Base-by-base conservation (phyloP, 768 basidiomycete species). In the Coprinopsis strossmayeri region DNA sequence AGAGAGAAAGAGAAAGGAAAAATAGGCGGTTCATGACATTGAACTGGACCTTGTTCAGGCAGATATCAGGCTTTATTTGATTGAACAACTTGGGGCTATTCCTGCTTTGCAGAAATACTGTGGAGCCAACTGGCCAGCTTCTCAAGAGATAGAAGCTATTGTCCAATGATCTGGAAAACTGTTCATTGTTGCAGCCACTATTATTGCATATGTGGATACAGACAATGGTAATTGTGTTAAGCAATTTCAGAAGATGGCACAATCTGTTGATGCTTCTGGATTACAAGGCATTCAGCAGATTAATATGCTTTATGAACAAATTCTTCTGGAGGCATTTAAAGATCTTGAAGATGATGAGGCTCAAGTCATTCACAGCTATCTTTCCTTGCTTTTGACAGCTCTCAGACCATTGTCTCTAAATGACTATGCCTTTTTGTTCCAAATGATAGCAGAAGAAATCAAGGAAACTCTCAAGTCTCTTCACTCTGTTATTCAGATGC, bases 111-210 rank as follows among this genome's bases (percentile, higher is more conserved):
- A n/a, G n/a, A n/a, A n/a, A n/a, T n/a, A n/a, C n/a, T n/a, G n/a
- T n/a, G n/a, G n/a, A n/a, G n/a, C n/a, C n/a, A n/a, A n/a, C n/a
- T n/a, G n/a, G n/a, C n/a, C n/a, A n/a, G n/a, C n/a, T n/a, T n/a
- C n/a, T n/a, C n/a, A n/a, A n/a, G n/a, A n/a, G n/a, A n/a, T n/a
- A n/a, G n/a, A n/a, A n/a, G n/a, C n/a, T n/a, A n/a, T 45, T 46
- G 42, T 41, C 4, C 24, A 35, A 4, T 49, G 51, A 21, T 52
- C 53, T 17, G 48, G 21, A 20, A n/a, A 27, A 13, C 38, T 57
- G 28, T 45, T 45, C 43, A 45, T 45, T 17, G 23, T 45, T 45
- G 45, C 10, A 57, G 57, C 46, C 18, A 54, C 24, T 34, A 15
- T 43, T 32, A 50, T 21, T 13, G 17, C 17, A 45, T 53, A 44